Evolutionary conservation across 2,329 filamentous ascomycete species (phyloP).

Genomic region (Paecilomyces niveus): DNA sequence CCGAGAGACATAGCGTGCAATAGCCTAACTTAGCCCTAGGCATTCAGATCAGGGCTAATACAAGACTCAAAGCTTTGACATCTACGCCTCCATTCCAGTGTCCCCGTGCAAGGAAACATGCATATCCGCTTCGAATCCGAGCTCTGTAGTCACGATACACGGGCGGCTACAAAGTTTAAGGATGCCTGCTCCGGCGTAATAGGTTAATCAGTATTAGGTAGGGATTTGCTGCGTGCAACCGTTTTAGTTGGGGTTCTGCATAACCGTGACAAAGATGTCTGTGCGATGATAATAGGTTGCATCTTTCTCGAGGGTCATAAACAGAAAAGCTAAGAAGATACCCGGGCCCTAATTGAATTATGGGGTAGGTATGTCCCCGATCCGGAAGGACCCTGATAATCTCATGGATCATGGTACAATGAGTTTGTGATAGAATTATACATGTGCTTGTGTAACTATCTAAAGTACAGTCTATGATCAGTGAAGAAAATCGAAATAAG

Average conservation of each 20-base stretch:
- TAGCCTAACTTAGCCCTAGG: background rate
- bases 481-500: too few relatives aligned
- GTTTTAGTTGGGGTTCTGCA: background rate
- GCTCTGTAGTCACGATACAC: background rate
- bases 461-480: too few relatives aligned
- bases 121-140: background rate
- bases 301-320: background rate
- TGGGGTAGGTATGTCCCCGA: background rate
- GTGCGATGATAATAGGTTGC: background rate
- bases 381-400: too few relatives aligned
- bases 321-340: background rate
- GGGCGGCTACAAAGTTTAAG: background rate
- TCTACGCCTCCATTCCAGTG: background rate
- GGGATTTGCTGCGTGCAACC: background rate
- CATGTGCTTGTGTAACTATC: too few relatives aligned
- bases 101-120: background rate
- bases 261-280: background rate
- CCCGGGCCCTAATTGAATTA: background rate
- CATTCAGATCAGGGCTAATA: background rate
- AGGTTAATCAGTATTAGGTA: background rate
- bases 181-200: background rate
- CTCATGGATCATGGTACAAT: too few relatives aligned
- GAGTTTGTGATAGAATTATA: too few relatives aligned
- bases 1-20: too few relatives aligned
- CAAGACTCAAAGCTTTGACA: background rate